These are phyloP conservation scores for Aspergillus campestris DNA, from an alignment of 495 filamentous ascomycete genomes.

Conservation along the genomic window DNA sequence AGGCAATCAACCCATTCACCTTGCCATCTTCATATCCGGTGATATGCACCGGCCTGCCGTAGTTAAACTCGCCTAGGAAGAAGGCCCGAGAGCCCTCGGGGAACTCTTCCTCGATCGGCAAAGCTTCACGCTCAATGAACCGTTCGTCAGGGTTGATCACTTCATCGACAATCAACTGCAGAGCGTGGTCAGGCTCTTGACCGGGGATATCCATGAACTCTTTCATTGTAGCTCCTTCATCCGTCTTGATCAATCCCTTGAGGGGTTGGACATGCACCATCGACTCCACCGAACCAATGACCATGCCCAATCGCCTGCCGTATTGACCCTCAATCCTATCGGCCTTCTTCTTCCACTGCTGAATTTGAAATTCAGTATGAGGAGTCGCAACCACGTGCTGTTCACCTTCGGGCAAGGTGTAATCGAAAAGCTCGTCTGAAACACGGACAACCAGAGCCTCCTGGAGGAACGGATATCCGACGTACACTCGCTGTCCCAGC, in stretches of 20 bases:
- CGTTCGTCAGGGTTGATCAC: conserved; percentile 87
- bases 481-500: conserved; percentile 76
- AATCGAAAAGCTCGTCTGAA: conserved; percentile 91
- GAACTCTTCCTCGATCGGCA: conserved; percentile 89
- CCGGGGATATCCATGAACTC: conserved; percentile 87
- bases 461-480: conserved; percentile 93
- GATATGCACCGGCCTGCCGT: conserved; percentile 82
- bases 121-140: conserved; percentile 78
- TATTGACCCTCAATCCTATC: conserved; percentile 75
- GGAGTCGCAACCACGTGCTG: conserved; percentile 54
- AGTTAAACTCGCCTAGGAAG: conserved; percentile 93
- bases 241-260: conserved; percentile 82
- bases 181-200: conserved; percentile 83
- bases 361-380: conserved; percentile 70
- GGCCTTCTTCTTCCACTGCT: conserved; percentile 76
- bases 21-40: conserved; percentile 63
- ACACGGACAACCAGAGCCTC: conserved; percentile 85
- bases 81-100: conserved; percentile 73
- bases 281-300: conserved; percentile 80
- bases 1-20: conserved; percentile 66
- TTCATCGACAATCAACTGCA: conserved; percentile 82
- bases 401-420: conserved; percentile 57
- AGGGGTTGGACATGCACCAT: conserved; percentile 88
- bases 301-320: conserved; percentile 80
- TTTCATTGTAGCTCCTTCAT: conserved; percentile 85